Percentiles rank a stretch among this genome's conserved stretches.
phyloP scores from a whole-genome alignment of 148 eudicot genomes.

The Nepenthes gracilis region DNA sequence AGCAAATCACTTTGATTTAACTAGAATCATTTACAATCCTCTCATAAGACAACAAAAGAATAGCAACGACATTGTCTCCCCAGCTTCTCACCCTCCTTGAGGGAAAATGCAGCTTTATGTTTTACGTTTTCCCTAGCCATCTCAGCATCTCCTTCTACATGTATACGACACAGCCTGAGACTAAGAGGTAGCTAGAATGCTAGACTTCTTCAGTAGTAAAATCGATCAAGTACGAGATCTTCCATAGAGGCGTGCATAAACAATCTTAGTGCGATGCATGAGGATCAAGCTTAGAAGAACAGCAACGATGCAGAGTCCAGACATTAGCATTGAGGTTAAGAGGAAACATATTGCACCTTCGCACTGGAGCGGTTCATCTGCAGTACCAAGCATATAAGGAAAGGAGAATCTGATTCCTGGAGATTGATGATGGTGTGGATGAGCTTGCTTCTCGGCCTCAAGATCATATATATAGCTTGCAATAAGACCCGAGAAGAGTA shows the following conservation, averaged over 20 bases:
- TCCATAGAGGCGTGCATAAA: constrained; percentile 71
- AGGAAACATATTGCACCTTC: constrained; percentile 78
- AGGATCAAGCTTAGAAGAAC: constrained; percentile 56
- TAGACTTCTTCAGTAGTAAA: no score
- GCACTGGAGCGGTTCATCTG: constrained; percentile 50
- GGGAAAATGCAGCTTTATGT: no score
- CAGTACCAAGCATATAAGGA: constrained; percentile 9
- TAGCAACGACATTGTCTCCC: no score
- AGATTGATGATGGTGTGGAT: constrained; percentile 12
- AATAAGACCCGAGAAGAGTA: constrained; percentile 68
- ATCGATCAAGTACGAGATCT: constrained; percentile 17
- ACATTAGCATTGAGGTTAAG: constrained; percentile 64
- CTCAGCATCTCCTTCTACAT: no score
- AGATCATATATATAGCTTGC: constrained; percentile 82
- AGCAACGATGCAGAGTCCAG: constrained; percentile 67
- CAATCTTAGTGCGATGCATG: constrained; percentile 62
- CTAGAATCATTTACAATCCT: no score
- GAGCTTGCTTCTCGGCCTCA: constrained; percentile 86
- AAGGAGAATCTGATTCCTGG: background rate
- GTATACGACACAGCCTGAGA: no score
- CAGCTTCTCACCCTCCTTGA: no score
- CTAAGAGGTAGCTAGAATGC: no score
- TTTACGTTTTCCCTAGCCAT: no score
- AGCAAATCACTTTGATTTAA: no score
- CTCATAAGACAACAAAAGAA: no score